Conservation (phyloP, 2,329 filamentous ascomycete species). For the Helminthosporium solani region DNA sequence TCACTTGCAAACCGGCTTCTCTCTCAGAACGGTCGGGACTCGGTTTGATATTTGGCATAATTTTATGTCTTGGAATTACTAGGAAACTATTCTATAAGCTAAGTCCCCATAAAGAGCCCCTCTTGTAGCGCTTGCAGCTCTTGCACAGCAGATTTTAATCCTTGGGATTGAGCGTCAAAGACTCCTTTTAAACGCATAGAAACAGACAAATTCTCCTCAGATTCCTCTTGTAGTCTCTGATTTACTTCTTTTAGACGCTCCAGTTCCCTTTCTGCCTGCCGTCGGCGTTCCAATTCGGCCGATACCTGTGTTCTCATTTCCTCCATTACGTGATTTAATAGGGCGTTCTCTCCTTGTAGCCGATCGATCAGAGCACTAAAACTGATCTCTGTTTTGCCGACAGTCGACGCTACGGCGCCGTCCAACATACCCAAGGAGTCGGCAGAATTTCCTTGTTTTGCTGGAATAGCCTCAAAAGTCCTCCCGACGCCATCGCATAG, state of each 20-base stretch:
- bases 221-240: slow-evolving; percentile 1
- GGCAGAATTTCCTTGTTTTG: slow-evolving; percentile 1
- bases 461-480: slow-evolving; percentile 2
- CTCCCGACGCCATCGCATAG: slow-evolving; percentile 6
- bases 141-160: slow-evolving; percentile 1
- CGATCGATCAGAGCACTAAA: slow-evolving; percentile 4
- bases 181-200: slow-evolving; percentile 3
- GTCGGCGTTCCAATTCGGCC: slow-evolving; percentile 2
- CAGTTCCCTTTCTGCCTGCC: slow-evolving; percentile 2
- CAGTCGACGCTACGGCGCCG: slow-evolving; percentile 1
- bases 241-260: slow-evolving; percentile 3
- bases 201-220: not conserved
- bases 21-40: not conserved
- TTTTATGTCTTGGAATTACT: no score
- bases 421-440: not conserved
- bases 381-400: slow-evolving; percentile 1
- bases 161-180: not conserved
- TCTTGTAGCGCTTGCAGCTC: slow-evolving; percentile 4
- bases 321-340: slow-evolving; percentile 6
- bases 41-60: not conserved
- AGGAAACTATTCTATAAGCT: not conserved
- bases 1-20: not conserved
- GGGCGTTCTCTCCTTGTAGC: slow-evolving; percentile 6
- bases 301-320: slow-evolving; percentile 7
- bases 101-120: slow-evolving; percentile 2